phyloP scores from a whole-genome alignment of 192 early-diverging fungal species.

The Coemansia sp. region DNA sequence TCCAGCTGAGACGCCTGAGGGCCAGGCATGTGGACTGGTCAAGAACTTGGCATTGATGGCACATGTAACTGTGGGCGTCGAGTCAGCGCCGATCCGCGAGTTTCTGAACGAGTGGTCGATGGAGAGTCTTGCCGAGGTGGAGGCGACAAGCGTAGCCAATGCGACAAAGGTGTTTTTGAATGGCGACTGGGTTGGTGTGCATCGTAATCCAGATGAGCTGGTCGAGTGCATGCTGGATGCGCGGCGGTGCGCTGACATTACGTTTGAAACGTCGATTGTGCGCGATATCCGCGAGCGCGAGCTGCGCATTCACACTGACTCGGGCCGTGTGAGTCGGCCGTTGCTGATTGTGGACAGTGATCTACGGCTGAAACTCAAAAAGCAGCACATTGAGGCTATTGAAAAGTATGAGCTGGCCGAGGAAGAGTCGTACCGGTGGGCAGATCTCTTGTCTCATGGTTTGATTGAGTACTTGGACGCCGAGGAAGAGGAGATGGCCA shows the following conservation, averaged over 20 bases:
- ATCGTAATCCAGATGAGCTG: slow-evolving; percentile 84
- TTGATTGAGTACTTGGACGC: slow-evolving; percentile 95
- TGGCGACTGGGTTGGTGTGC: slow-evolving; percentile 95
- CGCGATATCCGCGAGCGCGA: slow-evolving; percentile 95
- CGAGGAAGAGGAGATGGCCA: slow-evolving; percentile 97
- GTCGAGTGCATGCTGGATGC: slow-evolving; percentile 78
- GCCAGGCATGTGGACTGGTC: slow-evolving; percentile 98
- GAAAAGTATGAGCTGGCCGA: slow-evolving; percentile 53
- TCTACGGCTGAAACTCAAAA: slow-evolving; percentile 66
- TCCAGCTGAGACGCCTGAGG: slow-evolving; percentile 99
- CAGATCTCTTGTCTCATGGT: slow-evolving; percentile 75
- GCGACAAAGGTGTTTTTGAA: slow-evolving; percentile 97
- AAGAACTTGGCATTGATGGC: slow-evolving; percentile 99
- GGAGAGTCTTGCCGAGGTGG: slow-evolving; percentile 88
- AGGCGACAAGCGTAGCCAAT: slow-evolving; percentile 64
- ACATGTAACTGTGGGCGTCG: slow-evolving; percentile 84
- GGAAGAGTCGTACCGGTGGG: slow-evolving; percentile 68
- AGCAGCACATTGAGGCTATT: slow-evolving; percentile 63
- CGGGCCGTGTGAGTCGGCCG: slow-evolving; percentile 94
- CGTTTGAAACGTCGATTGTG: slow-evolving; percentile 91
- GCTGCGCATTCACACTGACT: slow-evolving; percentile 92
- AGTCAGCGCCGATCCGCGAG: slow-evolving; percentile 77
- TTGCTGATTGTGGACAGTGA: slow-evolving; percentile 87
- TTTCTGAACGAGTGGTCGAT: slow-evolving; percentile 93
- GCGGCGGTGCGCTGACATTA: slow-evolving; percentile 81